These are phyloP conservation scores for Debaryomyces hansenii DNA, from an alignment of 805 yeast genomes.

Conservation along the genomic window DNA sequence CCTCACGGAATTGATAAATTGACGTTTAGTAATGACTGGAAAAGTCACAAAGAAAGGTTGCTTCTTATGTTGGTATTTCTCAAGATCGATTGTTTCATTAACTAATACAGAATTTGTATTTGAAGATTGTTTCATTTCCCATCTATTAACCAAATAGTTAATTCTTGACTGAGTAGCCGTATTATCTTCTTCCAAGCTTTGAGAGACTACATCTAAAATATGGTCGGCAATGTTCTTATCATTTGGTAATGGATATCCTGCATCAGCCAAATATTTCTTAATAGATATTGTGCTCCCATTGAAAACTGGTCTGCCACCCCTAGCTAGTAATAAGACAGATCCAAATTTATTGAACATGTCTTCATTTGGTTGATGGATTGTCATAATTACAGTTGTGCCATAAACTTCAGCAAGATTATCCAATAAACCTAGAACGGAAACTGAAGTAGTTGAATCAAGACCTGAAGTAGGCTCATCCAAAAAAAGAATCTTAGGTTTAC, in stretches of 20 bases:
- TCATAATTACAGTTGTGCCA: constrained; percentile 65
- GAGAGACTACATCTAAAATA: constrained; percentile 68
- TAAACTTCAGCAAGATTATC: constrained; percentile 54
- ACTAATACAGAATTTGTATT: constrained; percentile 13
- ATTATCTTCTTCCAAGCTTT: constrained; percentile 23
- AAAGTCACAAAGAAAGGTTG: constrained; percentile 28
- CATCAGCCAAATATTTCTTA: constrained; percentile 43
- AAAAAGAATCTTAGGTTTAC: constrained; percentile 68
- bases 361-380: constrained; percentile 83
- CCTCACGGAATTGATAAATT: constrained; percentile 32
- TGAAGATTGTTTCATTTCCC: constrained; percentile 41
- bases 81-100: constrained; percentile 32
- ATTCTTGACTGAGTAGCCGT: constrained; percentile 22
- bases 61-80: constrained; percentile 32
- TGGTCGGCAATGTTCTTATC: constrained; percentile 73
- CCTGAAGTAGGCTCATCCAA: constrained; percentile 93
- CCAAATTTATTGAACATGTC: constrained; percentile 67
- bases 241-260: constrained; percentile 60
- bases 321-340: constrained; percentile 67
- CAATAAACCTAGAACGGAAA: constrained; percentile 62
- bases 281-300: constrained; percentile 55
- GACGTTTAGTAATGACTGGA: constrained; percentile 31
- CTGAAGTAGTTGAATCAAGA: constrained; percentile 75
- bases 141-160: constrained; percentile 22
- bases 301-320: constrained; percentile 70